Evolutionary conservation across 495 filamentous ascomycete genomes (phyloP).

Genomic region (Filosporella fistucella): DNA sequence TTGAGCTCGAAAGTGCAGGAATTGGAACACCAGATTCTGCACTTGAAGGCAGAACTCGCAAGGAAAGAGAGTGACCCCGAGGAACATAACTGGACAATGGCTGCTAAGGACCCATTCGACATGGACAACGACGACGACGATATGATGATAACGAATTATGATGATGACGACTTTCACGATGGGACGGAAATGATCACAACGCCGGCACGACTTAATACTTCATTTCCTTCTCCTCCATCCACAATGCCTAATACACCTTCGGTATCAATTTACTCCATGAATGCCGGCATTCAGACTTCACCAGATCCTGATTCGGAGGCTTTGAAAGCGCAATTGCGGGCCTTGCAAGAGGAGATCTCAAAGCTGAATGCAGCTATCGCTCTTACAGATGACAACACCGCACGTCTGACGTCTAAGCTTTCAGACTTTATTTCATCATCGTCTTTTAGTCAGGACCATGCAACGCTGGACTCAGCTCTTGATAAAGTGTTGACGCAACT

Average conservation of each 20-base stretch:
- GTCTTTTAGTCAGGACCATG: slow-evolving; percentile 17
- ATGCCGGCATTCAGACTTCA: slow-evolving; percentile 30
- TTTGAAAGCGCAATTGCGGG: slow-evolving; percentile 16
- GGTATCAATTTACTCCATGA: slow-evolving; percentile 18
- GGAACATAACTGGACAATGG: slow-evolving; percentile 35
- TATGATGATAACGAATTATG: slow-evolving; percentile 24
- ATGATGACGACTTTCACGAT: slow-evolving; percentile 26
- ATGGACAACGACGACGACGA: slow-evolving; percentile 32
- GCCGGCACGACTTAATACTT: slow-evolving; percentile 25
- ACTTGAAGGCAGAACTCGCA: slow-evolving; percentile 20
- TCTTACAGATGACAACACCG: slow-evolving; percentile 17
- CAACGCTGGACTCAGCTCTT: slow-evolving; percentile 29
- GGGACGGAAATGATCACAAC: slow-evolving; percentile 23
- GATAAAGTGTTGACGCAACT: slow-evolving; percentile 31
- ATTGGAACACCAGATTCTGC: slow-evolving; percentile 16
- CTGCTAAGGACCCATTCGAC: slow-evolving; percentile 37
- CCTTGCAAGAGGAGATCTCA: slow-evolving; percentile 14
- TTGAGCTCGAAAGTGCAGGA: slow-evolving; percentile 16
- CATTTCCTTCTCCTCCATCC: slow-evolving; percentile 45
- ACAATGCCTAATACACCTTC: slow-evolving; percentile 32
- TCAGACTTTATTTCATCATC: slow-evolving; percentile 12
- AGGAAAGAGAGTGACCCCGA: slow-evolving; percentile 17
- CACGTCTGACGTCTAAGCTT: slow-evolving; percentile 21
- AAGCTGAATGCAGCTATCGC: slow-evolving; percentile 17
- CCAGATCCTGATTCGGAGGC: slow-evolving; percentile 37